Conservation (phyloP, 768 basidiomycete genomes). For the Candolleomyces aberdarensis region DNA sequence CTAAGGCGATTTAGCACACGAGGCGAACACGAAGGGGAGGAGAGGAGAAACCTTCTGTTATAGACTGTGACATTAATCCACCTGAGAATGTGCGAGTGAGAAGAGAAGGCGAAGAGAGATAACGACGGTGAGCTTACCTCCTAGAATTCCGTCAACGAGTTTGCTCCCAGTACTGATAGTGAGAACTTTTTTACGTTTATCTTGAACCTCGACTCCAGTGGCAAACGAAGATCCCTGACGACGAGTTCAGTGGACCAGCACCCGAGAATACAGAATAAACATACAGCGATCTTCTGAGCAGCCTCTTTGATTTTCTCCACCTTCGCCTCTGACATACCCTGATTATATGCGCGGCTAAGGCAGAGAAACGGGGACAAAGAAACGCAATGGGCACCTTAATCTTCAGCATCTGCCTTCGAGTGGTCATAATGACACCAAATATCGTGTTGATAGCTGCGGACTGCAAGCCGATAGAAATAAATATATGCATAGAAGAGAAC, state of each 20-base stretch:
- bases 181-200: conserved; percentile 76
- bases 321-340: conserved; percentile 97
- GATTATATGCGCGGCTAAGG: conserved; percentile 1
- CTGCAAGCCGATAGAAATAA: conserved; percentile 31
- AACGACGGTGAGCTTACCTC: conserved; percentile 48
- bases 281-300: conserved; percentile 80
- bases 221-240: conserved; percentile 85
- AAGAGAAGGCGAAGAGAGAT: background rate
- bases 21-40: background rate
- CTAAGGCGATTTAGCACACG: conserved; percentile 43
- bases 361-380: background rate
- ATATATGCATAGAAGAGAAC: conserved; percentile 1
- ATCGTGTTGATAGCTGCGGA: conserved; percentile 80
- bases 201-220: conserved; percentile 88
- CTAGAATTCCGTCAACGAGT: conserved; percentile 83
- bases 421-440: conserved; percentile 89
- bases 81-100: conserved; percentile 39
- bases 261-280: conserved; percentile 10
- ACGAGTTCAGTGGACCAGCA: conserved; percentile 1
- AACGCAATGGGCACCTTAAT: conserved; percentile 66
- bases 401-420: conserved; percentile 83
- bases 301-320: conserved; percentile 98
- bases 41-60: conserved; percentile 65
- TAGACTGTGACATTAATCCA: conserved; percentile 88
- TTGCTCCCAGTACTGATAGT: conserved; percentile 93